Conservation (phyloP, 2,329 filamentous ascomycete species). For the Elsinoe necatrix region DNA sequence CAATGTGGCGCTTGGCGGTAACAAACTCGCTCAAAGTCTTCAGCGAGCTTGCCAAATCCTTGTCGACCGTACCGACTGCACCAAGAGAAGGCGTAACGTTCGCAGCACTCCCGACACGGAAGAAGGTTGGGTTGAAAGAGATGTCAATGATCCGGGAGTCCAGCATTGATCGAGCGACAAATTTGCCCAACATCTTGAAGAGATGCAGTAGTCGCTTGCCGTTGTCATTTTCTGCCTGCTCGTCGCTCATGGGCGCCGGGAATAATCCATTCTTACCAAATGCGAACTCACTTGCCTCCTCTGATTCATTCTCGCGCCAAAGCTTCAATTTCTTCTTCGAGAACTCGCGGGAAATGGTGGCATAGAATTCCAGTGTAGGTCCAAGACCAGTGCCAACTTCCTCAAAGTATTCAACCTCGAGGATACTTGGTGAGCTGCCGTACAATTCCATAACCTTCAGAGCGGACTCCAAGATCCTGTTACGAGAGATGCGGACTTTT, state of each 20-base stretch:
- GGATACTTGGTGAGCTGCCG: constrained; percentile 86
- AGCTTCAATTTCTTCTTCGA: constrained; percentile 94
- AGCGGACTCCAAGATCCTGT: constrained; percentile 91
- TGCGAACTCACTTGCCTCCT: constrained; percentile 66
- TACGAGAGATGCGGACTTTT: constrained; percentile 92
- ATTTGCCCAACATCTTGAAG: constrained; percentile 92
- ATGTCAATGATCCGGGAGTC: constrained; percentile 97
- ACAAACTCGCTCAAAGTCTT: constrained; percentile 82
- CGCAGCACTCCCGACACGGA: constrained; percentile 67
- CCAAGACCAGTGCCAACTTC: constrained; percentile 95
- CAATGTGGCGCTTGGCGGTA: constrained; percentile 71
- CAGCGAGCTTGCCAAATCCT: constrained; percentile 74
- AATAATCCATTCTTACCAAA: constrained; percentile 80
- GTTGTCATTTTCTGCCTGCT: constrained; percentile 63
- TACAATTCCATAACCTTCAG: constrained; percentile 99
- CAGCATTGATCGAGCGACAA: constrained; percentile 95
- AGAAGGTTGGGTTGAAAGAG: constrained; percentile 95
- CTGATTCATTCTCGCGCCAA: constrained; percentile 83
- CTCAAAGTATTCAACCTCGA: constrained; percentile 98
- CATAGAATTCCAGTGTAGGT: constrained; percentile 95
- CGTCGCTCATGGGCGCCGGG: constrained; percentile 77
- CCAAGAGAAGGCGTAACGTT: constrained; percentile 75
- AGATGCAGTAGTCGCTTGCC: constrained; percentile 82
- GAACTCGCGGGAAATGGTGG: constrained; percentile 92
- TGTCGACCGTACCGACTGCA: constrained; percentile 81